Conservation (phyloP, 2,329 filamentous ascomycete genomes). For the Parasarocladium wereldwijsianum region DNA sequence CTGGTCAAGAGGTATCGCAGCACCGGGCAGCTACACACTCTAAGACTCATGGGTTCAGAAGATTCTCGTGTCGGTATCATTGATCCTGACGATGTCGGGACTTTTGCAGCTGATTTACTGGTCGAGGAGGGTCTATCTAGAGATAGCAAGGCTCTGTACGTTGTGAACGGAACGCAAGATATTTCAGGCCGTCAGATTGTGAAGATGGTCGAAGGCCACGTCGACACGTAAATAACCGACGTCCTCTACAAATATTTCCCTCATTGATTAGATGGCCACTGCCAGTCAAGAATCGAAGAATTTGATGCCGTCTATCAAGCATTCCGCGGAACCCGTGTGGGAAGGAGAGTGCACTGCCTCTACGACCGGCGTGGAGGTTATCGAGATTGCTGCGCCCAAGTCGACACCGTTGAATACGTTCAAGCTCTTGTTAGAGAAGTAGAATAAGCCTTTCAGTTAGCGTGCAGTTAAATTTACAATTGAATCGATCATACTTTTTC, state of each 20-base stretch:
- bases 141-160: constrained; percentile 19
- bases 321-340: constrained; percentile 13
- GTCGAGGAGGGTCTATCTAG: constrained; percentile 11
- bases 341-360: constrained; percentile 15
- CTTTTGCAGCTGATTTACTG: constrained; percentile 20
- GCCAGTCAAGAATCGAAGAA: constrained; percentile 10
- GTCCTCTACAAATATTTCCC: constrained; percentile 16
- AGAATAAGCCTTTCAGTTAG: too few relatives aligned
- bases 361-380: constrained; percentile 13
- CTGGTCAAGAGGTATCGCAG: constrained; percentile 18
- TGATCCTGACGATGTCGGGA: constrained; percentile 18
- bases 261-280: constrained; percentile 15
- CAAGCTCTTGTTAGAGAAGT: constrained; percentile 5
- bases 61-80: constrained; percentile 16
- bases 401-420: constrained; percentile 12
- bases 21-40: constrained; percentile 14
- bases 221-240: constrained; percentile 11
- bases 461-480: too few relatives aligned
- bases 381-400: constrained; percentile 15
- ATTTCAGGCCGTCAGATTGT: constrained; percentile 20
- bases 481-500: too few relatives aligned
- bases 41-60: constrained; percentile 14
- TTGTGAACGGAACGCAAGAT: constrained; percentile 24
- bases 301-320: constrained; percentile 14
- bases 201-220: constrained; percentile 18